phyloP scores from a whole-genome alignment of 164 flowering plant genomes.

The Echeveria elegans region DNA sequence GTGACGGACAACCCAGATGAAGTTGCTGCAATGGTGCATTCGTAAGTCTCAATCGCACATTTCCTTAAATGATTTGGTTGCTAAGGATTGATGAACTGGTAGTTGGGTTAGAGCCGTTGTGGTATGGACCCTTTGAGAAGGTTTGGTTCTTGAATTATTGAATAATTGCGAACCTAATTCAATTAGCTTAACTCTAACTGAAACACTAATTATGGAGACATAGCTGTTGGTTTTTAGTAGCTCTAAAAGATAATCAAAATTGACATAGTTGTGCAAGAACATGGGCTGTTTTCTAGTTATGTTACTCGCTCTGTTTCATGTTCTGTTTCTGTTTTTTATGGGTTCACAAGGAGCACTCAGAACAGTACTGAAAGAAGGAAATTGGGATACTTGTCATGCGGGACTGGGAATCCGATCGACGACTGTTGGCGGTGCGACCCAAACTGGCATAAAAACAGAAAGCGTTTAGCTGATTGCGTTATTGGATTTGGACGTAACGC shows the following conservation, averaged over 20 bases:
- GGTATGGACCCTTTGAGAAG: not conserved
- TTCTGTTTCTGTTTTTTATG: not conserved
- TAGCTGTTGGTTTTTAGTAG: not conserved
- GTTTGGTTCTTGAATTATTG: not conserved
- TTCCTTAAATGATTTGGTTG: not conserved
- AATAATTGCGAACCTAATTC: not conserved
- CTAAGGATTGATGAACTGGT: not conserved
- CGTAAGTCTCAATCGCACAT: conserved; percentile 2
- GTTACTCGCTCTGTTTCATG: not conserved
- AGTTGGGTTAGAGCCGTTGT: not conserved
- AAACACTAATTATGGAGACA: not conserved
- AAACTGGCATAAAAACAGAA: conserved; percentile 33
- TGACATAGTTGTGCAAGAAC: not conserved
- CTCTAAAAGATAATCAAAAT: not conserved
- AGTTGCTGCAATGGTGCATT: conserved; percentile 12
- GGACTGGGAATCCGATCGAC: conserved; percentile 19
- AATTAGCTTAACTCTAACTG: no score
- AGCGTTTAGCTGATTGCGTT: conserved; percentile 89
- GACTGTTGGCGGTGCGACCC: conserved; percentile 19
- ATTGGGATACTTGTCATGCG: conserved; percentile 16
- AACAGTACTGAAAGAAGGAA: conserved; percentile 18
- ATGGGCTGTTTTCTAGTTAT: conserved; percentile 1
- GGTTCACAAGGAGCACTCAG: conserved; percentile 10
- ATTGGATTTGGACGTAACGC: conserved; percentile 94
- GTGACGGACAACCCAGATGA: conserved; percentile 12